Evolutionary conservation across 1,139 yeast species (phyloP), one percentile per base, ranked within the genome.

Genomic region (Magnusiomyces clavatus): DNA sequence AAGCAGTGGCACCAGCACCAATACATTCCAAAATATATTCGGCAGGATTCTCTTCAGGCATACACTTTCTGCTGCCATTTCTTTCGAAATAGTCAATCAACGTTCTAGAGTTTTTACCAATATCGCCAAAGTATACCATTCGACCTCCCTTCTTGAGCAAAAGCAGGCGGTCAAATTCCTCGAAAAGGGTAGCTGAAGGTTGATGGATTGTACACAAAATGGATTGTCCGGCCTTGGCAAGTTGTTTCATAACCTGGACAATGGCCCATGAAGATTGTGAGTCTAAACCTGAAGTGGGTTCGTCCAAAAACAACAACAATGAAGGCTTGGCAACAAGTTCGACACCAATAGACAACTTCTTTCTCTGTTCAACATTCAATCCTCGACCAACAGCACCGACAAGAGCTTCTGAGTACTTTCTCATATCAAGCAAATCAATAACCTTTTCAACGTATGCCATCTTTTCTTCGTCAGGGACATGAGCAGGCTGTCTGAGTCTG

Each of bases 221-320:
- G 43, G 95, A 90, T 69, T 86, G 95, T 29, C 95, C 95, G 59
- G 81, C 82, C 64, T 79, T 74, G 19, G 92, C 85, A 53, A 86
- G 74, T 65, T 81, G 82, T 68, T 87, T 24, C 35, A 43, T 24
- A 6, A 84, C 73, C 62, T 80, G 80, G 64, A 86, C 80, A 60
- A 83, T 80, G 29, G 89, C 78, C 90, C 90, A 85, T 8, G 95
- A 92, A 54, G 95, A 83, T 69, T 86, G 94, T 13, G 95, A 85
- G 65, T 87, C 95, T 57, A 87, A 74, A 61, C 96, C 95, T 6
- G 95, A 86, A 20, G 95, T 87, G 6, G 95, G 95, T 65, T 87
- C 96, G 69, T 87, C 96, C 64, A 87, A 75, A 68, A 87, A 87
- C 51, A 87, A 71, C 56, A 87, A 70, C 50, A 87, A 72, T 56